phyloP scores from a whole-genome alignment of 805 yeast species.

The Kodamaea restingae region DNA sequence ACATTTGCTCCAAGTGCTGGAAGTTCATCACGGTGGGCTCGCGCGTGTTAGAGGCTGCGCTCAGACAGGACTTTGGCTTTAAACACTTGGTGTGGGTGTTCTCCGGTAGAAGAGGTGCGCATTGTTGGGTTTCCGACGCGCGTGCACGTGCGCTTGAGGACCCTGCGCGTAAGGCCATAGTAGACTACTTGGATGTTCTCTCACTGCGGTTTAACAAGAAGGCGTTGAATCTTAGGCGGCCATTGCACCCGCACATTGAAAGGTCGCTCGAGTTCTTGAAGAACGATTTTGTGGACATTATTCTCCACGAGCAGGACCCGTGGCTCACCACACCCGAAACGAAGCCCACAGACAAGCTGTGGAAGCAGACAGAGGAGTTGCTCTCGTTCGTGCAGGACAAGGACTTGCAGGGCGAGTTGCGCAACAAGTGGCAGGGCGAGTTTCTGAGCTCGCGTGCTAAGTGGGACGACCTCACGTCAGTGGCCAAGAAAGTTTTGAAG shows the following conservation, averaged over 20 bases:
- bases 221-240: conserved; percentile 59
- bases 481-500: conserved; percentile 47
- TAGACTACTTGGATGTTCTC: conserved; percentile 79
- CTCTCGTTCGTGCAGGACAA: conserved; percentile 62
- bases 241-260: conserved; percentile 83
- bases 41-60: conserved; percentile 63
- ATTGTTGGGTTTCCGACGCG: conserved; percentile 93
- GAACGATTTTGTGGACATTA: conserved; percentile 56
- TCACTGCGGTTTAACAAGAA: conserved; percentile 40
- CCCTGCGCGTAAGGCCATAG: conserved; percentile 66
- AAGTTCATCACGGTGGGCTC: conserved; percentile 83
- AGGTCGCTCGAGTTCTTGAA: conserved; percentile 69
- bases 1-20: conserved; percentile 90
- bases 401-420: conserved; percentile 48
- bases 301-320: conserved; percentile 82
- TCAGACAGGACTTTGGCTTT: conserved; percentile 87
- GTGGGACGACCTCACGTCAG: conserved; percentile 71
- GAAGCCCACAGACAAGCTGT: conserved; percentile 44
- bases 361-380: conserved; percentile 49
- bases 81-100: conserved; percentile 88
- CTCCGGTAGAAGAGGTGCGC: conserved; percentile 98
- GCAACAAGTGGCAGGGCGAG: conserved; percentile 51
- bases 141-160: conserved; percentile 77
- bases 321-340: conserved; percentile 48
- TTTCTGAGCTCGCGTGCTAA: conserved; percentile 51